These are phyloP conservation scores for Microbotryum lychnidis-dioicae DNA, from an alignment of 1,284 basidiomycete genomes.

Conservation along the genomic window DNA sequence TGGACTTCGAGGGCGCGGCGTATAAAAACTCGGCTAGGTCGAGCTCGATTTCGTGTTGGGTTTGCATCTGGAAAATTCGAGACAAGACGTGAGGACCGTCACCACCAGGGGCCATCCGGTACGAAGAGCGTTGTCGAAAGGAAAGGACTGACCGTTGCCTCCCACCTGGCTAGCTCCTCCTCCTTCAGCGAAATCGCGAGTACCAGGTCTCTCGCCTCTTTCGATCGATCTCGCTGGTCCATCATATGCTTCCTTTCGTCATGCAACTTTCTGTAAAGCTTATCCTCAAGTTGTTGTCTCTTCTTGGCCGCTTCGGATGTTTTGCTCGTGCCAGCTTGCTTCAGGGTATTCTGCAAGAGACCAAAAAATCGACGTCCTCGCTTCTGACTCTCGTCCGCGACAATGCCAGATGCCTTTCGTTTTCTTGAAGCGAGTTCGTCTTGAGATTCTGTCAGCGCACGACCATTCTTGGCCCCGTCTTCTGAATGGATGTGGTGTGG, in stretches of 20 bases:
- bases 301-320: constrained; percentile 22
- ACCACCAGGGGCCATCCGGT: not conserved
- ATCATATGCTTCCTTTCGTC: constrained; percentile 21
- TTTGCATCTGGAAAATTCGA: constrained; percentile 21
- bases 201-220: constrained; percentile 23
- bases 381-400: constrained; percentile 18
- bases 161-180: constrained; percentile 24
- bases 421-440: too few relatives aligned
- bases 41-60: constrained; percentile 28
- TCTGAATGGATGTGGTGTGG: too few relatives aligned
- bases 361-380: constrained; percentile 33
- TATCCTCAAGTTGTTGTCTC: constrained; percentile 29
- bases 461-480: too few relatives aligned
- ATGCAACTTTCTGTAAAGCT: constrained; percentile 23
- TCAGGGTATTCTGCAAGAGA: constrained; percentile 30
- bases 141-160: constrained; percentile 24
- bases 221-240: constrained; percentile 17
- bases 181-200: constrained; percentile 23
- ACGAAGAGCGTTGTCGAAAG: not conserved
- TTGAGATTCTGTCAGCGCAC: too few relatives aligned
- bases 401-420: not conserved
- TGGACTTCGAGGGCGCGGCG: constrained; percentile 12
- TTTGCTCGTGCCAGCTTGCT: constrained; percentile 28
- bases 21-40: constrained; percentile 33
- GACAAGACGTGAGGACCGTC: not conserved